These are phyloP conservation scores for Naegleria gruberi DNA, from an alignment of 208 protist genomes.

Conservation along the genomic window DNA sequence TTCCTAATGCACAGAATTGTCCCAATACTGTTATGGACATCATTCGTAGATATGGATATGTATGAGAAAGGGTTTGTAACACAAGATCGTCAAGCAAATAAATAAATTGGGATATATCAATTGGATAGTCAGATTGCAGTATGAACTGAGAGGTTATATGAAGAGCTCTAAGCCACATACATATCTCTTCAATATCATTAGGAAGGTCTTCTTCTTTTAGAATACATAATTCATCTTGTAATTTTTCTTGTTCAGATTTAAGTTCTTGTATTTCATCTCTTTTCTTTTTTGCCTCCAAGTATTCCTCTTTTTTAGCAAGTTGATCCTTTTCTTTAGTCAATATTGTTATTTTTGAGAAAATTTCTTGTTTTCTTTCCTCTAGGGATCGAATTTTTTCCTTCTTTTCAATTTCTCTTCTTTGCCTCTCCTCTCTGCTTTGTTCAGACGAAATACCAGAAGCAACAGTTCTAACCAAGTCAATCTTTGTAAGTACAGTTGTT, in stretches of 20 bases:
- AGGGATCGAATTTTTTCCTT: background rate
- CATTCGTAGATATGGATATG: background rate
- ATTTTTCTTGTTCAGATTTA: background rate
- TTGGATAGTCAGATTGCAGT: background rate
- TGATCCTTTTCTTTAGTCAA: background rate
- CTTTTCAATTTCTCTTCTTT: background rate
- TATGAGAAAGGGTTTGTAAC: background rate
- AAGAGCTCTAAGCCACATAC: background rate
- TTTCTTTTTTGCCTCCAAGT: background rate
- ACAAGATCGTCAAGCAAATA: background rate
- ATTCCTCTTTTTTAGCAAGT: background rate
- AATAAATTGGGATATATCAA: background rate
- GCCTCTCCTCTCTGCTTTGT: background rate
- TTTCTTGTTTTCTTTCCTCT: background rate
- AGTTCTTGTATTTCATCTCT: background rate
- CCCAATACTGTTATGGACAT: background rate
- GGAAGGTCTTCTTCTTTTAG: background rate
- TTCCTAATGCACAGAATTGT: background rate
- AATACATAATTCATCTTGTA: background rate
- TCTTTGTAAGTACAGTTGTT: background rate
- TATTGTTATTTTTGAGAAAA: background rate
- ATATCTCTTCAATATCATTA: background rate
- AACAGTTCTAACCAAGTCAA: background rate
- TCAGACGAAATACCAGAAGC: background rate
- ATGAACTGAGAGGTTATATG: background rate